A percentile compares a stretch with the other conserved stretches of the same genome.
Evolutionary conservation across 1,284 basidiomycete genomes (phyloP).

Genomic region (Bondarzewia mesenterica): DNA sequence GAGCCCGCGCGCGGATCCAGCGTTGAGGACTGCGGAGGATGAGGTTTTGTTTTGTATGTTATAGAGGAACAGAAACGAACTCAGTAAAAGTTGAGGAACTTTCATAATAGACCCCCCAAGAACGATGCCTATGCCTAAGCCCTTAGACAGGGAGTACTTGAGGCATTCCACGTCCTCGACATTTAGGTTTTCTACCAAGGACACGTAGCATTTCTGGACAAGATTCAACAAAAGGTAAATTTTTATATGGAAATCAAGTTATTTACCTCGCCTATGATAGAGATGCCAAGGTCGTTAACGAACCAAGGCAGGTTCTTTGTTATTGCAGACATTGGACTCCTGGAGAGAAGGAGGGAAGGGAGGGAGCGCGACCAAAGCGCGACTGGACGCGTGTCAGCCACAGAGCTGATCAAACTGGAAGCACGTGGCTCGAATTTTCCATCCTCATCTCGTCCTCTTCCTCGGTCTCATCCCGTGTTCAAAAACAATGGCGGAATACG

Average conservation of each 20-base stretch:
- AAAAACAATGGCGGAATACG: conserved; percentile 73
- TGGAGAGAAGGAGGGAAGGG: conserved; percentile 5
- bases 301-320: conserved; percentile 76
- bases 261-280: conserved; percentile 78
- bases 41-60: background rate
- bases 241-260: too few species aligned
- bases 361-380: background rate
- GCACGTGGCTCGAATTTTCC: too few species aligned
- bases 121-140: conserved; percentile 88
- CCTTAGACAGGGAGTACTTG: conserved; percentile 89
- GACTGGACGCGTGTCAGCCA: too few species aligned
- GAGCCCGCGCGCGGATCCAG: conserved; percentile 76
- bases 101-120: conserved; percentile 94
- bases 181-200: conserved; percentile 85
- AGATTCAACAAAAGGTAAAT: too few species aligned
- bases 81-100: conserved; percentile 79
- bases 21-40: conserved; percentile 38
- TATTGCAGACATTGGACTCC: conserved; percentile 49
- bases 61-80: conserved; percentile 34
- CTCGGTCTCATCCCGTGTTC: too few species aligned
- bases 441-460: background rate
- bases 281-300: conserved; percentile 71
- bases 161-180: conserved; percentile 80
- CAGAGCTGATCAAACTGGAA: too few species aligned
- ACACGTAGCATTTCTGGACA: conserved; percentile 89